Percentiles rank a stretch among this genome's conserved stretches.
These are phyloP conservation scores for Diutina scorzettiae DNA, from an alignment of 1,139 yeast genomes.

Conservation along the genomic window DNA sequence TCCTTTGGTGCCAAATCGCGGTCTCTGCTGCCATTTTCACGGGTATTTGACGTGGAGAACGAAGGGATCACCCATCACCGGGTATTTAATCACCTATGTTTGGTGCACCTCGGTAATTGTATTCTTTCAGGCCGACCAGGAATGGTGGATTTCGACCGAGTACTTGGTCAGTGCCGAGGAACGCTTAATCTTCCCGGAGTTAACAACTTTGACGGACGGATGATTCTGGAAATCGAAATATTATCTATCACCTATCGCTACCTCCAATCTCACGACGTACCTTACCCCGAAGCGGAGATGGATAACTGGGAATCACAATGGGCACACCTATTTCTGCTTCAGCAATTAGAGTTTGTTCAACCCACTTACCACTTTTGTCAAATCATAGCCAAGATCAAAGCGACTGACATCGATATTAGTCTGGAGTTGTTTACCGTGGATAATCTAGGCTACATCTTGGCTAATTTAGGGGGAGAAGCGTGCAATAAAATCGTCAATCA, in stretches of 20 bases:
- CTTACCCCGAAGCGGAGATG: slow-evolving; percentile 17
- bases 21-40: not conserved
- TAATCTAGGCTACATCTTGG: not conserved
- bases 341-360: slow-evolving; percentile 68
- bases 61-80: slow-evolving; percentile 43
- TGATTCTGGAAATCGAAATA: slow-evolving; percentile 68
- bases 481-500: slow-evolving; percentile 12
- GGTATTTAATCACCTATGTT: slow-evolving; percentile 61
- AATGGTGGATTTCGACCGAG: slow-evolving; percentile 53
- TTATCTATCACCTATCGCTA: slow-evolving; percentile 52
- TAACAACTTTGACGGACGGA: slow-evolving; percentile 73
- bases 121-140: slow-evolving; percentile 66
- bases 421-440: slow-evolving; percentile 3
- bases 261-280: slow-evolving; percentile 29
- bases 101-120: slow-evolving; percentile 61
- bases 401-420: slow-evolving; percentile 6
- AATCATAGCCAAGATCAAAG: slow-evolving; percentile 27
- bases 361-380: slow-evolving; percentile 59
- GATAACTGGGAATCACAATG: slow-evolving; percentile 66
- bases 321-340: slow-evolving; percentile 61
- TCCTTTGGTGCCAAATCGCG: slow-evolving; percentile 17
- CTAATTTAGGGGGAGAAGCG: slow-evolving; percentile 5
- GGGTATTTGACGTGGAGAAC: slow-evolving; percentile 16
- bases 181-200: slow-evolving; percentile 51
- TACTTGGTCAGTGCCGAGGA: slow-evolving; percentile 46